Evolutionary conservation across 2,329 filamentous ascomycete genomes (phyloP), one percentile per base, ranked within the genome.

Genomic region (Tothia fuscella): DNA sequence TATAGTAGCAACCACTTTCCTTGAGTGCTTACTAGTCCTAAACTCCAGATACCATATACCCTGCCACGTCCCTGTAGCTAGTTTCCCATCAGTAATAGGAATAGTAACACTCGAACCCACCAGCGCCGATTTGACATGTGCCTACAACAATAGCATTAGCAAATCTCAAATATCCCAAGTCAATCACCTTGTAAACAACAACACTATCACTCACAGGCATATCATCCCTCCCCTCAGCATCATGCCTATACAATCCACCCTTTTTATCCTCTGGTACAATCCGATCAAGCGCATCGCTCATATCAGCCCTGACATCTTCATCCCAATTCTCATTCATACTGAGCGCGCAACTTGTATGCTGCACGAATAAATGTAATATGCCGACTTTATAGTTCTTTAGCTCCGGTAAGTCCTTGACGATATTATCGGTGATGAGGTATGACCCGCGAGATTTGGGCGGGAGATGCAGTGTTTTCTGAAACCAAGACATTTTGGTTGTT

Each of bases 11-110:
- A 98, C 80, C 10, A 96, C 74, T 57, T 78, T 82, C 54, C 91
- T 74, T 48, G 76, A 70, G 62, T 95, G 88, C 62, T 76, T 85
- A 51, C 67, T 67, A 3, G 68, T 73, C 43, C 89, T 72, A 59
- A 96, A 96, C 63, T 96, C 91, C 49, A 95, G 65, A 60, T 93
- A 93, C 83, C 85, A 96, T 46, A 96, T 89, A 39, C 37, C 78
- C 77, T 91, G 84, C 84, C 83, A 89, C 13, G 76, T 80, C 1
- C 76, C 76, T 13, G 70, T 75, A 7, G 67, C 79, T 57, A 96
- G 60, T 51, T 74, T 78, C 29, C 91, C 91, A 55, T 96, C 78
- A 46, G 75, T 81, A 59, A 98, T 95, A 2, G 91, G 91, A 45
- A 98, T 82, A 5, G 80, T 89, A 3, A 96, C 78, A 51, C 82